A percentile compares a stretch with the other conserved stretches of the same genome.
phyloP scores from a whole-genome alignment of 257 asterid genomes.

The Coffea canephora region DNA sequence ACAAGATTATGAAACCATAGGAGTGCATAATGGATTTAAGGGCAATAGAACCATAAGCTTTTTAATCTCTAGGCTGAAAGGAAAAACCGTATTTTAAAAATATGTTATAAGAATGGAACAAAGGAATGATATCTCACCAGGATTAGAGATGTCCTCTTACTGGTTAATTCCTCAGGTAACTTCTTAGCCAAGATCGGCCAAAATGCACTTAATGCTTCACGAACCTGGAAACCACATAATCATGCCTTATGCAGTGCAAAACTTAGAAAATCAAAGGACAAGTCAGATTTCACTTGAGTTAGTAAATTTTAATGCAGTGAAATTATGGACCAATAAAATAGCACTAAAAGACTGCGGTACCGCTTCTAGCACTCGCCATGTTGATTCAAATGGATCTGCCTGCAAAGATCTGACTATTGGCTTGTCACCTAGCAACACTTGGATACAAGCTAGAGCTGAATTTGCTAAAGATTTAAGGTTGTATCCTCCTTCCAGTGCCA shows the following conservation, averaged over 20 bases:
- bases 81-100: background rate
- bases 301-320: background rate
- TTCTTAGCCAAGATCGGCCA: constrained; percentile 66
- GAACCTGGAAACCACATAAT: constrained; percentile 49
- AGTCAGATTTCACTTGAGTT: background rate
- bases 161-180: constrained; percentile 46
- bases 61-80: background rate
- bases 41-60: no score
- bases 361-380: constrained; percentile 79
- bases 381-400: constrained; percentile 75
- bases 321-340: background rate
- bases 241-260: constrained; percentile 2
- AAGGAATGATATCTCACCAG: constrained; percentile 38
- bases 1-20: background rate
- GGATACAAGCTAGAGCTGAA: constrained; percentile 75
- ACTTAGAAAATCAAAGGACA: background rate
- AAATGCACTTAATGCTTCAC: constrained; percentile 50
- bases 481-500: constrained; percentile 99
- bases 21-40: background rate
- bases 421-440: constrained; percentile 60
- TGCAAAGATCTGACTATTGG: constrained; percentile 48
- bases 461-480: constrained; percentile 72
- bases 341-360: constrained; percentile 35
- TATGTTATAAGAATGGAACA: background rate
- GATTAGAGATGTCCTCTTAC: constrained; percentile 33